These are phyloP conservation scores for Apiospora kogelbergensis DNA, from an alignment of 2,329 filamentous ascomycete genomes.

Conservation along the genomic window DNA sequence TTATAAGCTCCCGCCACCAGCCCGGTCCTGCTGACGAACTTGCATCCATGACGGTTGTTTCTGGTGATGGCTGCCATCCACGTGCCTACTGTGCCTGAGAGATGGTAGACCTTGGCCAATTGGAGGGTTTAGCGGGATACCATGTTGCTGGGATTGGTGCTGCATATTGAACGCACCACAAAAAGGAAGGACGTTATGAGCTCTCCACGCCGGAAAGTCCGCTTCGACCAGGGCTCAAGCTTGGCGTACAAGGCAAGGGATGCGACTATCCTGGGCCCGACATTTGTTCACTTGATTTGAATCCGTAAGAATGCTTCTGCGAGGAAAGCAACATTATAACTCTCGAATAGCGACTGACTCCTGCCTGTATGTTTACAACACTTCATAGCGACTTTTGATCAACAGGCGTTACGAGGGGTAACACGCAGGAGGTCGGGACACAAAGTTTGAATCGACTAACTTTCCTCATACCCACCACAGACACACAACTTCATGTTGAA, in stretches of 20 bases:
- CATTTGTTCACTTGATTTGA: neutral
- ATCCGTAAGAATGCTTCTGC: neutral
- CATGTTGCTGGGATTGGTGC: neutral
- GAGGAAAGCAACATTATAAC: neutral
- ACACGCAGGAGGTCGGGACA: neutral
- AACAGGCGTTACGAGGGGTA: neutral
- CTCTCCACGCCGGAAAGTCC: neutral
- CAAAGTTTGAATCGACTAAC: neutral
- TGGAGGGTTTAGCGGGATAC: neutral
- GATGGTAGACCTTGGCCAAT: neutral
- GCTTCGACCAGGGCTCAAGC: neutral
- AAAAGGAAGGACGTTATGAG: neutral
- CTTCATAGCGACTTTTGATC: neutral
- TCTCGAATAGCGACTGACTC: neutral
- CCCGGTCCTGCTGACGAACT: neutral
- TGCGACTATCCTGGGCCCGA: neutral
- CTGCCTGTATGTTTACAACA: neutral
- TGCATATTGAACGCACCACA: neutral
- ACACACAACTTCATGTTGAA: neutral
- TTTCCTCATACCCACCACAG: neutral
- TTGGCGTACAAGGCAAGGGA: neutral
- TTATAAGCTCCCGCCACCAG: neutral
- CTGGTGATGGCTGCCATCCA: neutral
- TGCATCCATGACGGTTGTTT: neutral
- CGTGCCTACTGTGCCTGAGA: neutral